Conservation (phyloP, 768 basidiomycete species). For the Panellus pusillus region DNA sequence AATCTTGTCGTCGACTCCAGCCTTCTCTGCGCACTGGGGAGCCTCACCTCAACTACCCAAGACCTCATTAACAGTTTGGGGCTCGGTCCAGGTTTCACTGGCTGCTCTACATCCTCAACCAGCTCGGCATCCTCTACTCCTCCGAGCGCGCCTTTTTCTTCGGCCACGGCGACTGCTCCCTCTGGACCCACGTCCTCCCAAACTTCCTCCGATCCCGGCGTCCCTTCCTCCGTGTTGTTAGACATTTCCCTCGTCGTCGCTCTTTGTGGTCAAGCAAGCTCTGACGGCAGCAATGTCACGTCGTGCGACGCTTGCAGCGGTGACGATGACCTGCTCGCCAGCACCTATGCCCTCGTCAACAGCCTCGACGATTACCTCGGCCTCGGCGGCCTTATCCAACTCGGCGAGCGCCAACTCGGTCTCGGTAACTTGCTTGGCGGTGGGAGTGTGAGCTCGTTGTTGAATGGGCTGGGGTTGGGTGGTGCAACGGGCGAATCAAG, state of each 20-base stretch:
- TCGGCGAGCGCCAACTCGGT: too few species aligned
- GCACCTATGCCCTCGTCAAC: neutral
- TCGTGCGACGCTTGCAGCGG: neutral
- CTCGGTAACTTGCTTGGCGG: too few species aligned
- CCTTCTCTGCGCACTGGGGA: neutral
- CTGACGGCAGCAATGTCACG: neutral
- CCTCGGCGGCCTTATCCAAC: too few species aligned
- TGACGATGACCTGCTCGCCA: neutral
- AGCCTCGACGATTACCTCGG: neutral
- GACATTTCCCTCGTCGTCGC: neutral
- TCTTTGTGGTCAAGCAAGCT: neutral
- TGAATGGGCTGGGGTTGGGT: too few species aligned
- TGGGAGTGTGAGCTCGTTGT: too few species aligned
- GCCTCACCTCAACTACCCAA: neutral
- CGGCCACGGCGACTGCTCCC: too few species aligned
- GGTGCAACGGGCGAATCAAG: too few species aligned
- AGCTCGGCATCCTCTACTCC: neutral
- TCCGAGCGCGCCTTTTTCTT: too few species aligned
- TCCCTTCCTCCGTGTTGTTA: neutral
- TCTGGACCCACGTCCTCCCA: neutral
- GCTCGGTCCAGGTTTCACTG: neutral
- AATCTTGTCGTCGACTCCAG: neutral
- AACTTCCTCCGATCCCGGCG: neutral
- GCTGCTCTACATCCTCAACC: neutral
- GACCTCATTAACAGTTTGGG: neutral